Conservation (phyloP, 352 stramenopile species). For the Globisporangium recalcitrans region DNA sequence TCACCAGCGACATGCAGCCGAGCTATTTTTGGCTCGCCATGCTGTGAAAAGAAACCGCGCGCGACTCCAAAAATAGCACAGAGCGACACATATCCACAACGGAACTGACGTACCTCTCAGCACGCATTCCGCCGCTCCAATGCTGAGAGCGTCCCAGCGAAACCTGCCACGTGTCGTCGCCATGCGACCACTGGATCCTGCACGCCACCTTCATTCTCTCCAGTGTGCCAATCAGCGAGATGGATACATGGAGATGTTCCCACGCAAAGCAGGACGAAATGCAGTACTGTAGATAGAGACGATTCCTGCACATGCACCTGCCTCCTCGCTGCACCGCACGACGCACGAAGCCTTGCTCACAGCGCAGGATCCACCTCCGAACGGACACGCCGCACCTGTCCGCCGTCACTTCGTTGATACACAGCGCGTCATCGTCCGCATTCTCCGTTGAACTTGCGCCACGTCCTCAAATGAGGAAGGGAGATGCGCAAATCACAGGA, state of each 20-base stretch:
- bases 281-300: neutral
- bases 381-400: neutral
- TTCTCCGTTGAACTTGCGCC: constrained; percentile 10
- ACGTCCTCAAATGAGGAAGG: neutral
- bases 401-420: neutral
- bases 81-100: neutral
- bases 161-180: no score
- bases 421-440: neutral
- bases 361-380: neutral
- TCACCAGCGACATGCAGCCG: neutral
- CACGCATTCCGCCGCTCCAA: neutral
- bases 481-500: constrained; percentile 1
- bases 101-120: neutral
- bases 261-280: no score
- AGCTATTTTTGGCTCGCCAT: neutral
- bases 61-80: neutral
- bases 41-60: neutral
- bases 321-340: neutral
- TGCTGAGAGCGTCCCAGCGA: no score
- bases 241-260: neutral
- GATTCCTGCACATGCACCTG: neutral
- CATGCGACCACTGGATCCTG: no score
- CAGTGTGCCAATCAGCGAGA: neutral
- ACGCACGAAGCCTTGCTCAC: neutral
- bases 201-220: neutral